phyloP scores from a whole-genome alignment of 495 filamentous ascomycete species.

The Xylaria sp. region DNA sequence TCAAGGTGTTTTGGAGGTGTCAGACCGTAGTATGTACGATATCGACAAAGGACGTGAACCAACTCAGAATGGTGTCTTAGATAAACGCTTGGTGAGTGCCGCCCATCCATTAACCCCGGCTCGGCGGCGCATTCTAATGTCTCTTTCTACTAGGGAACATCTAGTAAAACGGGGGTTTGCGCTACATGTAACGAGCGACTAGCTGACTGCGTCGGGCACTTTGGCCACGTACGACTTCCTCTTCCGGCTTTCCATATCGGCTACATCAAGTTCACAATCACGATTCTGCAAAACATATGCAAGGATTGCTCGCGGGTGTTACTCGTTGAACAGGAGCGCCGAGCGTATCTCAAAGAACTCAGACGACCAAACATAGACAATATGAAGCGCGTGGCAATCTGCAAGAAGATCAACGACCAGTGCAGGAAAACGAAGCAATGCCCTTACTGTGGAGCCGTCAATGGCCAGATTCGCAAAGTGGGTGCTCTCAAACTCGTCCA shows the following conservation, averaged over 20 bases:
- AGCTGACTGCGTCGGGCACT: constrained; percentile 89
- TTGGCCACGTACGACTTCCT: constrained; percentile 87
- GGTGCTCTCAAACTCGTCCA: constrained; percentile 91
- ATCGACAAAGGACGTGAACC: constrained; percentile 73
- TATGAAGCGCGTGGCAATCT: constrained; percentile 75
- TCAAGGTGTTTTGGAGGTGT: constrained; percentile 91
- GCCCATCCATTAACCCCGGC: constrained; percentile 13
- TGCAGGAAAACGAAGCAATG: constrained; percentile 85
- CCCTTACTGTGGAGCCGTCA: constrained; percentile 74
- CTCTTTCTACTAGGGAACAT: constrained; percentile 68
- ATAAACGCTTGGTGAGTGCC: constrained; percentile 69
- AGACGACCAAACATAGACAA: constrained; percentile 86
- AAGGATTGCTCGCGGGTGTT: constrained; percentile 83
- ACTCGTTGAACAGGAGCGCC: constrained; percentile 75
- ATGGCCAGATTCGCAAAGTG: constrained; percentile 88
- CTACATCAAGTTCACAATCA: constrained; percentile 89
- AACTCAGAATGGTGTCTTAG: constrained; percentile 82
- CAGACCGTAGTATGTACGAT: constrained; percentile 89
- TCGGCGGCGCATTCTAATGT: constrained; percentile 29
- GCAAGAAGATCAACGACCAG: constrained; percentile 85
- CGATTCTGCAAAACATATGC: constrained; percentile 91
- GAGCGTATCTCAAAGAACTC: constrained; percentile 75
- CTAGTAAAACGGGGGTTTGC: constrained; percentile 73
- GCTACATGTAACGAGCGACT: constrained; percentile 81
- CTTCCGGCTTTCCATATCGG: constrained; percentile 94